Evolutionary conservation across 441 rosid genomes (phyloP).

Genomic region (Eutrema salsugineum): DNA sequence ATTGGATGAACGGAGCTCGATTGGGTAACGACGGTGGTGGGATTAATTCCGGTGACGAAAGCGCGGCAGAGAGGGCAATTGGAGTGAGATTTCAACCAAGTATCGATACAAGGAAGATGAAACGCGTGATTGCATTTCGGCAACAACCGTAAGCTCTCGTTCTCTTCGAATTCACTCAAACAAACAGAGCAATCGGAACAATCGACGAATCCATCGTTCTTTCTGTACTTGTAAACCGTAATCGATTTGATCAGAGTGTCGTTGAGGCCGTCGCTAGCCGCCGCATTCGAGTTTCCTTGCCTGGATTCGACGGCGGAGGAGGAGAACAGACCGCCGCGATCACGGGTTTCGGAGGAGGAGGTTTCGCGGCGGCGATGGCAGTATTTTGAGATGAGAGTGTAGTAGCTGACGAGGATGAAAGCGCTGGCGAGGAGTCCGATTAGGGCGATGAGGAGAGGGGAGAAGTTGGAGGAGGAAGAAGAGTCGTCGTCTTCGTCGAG

Average conservation of each 20-base stretch:
- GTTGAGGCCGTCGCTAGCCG: constrained; percentile 45
- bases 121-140: constrained; percentile 87
- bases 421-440: constrained; percentile 70
- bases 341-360: neutral
- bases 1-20: neutral
- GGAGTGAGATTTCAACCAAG: constrained; percentile 83
- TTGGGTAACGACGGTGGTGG: neutral
- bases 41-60: constrained; percentile 30
- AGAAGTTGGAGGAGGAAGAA: constrained; percentile 44
- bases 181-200: constrained; percentile 73
- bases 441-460: constrained; percentile 78
- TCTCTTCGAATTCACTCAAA: constrained; percentile 65
- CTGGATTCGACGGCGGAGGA: constrained; percentile 18
- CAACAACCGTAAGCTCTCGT: constrained; percentile 60
- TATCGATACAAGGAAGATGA: constrained; percentile 80
- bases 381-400: constrained; percentile 62
- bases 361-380: constrained; percentile 40
- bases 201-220: constrained; percentile 51
- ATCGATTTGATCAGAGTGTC: constrained; percentile 56
- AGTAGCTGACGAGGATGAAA: constrained; percentile 67
- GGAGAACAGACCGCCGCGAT: constrained; percentile 34
- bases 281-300: neutral
- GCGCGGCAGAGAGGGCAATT: constrained; percentile 88
- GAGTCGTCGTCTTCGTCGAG: constrained; percentile 35
- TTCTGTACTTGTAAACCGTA: constrained; percentile 48